Evolutionary conservation across 345 rosid genomes (phyloP), one percentile per base, ranked within the genome.

Genomic region (Bruguiera gymnorhiza): DNA sequence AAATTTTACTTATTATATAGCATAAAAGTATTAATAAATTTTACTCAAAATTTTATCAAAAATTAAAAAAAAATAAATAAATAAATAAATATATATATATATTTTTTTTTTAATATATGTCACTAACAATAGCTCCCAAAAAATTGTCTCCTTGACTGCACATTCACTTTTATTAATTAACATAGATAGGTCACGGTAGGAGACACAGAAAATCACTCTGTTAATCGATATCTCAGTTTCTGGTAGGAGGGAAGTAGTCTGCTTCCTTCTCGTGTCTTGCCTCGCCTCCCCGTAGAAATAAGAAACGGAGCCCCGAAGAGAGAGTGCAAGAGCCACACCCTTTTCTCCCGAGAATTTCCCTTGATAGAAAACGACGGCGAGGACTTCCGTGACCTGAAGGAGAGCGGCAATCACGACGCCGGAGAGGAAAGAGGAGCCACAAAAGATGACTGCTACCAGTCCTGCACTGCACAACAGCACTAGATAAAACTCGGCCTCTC

Each of bases 301-400:
- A 8, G 97, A 88, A 63, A 66, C 51, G 55, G 87, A 89, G 6
- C 90, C 93, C 93, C 95, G 88, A 0, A 88, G 85, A 2, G 95
- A 85, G 19, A 88, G 88, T 13, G 76, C 88, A 21, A 90, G 95
- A 39, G 97, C 74, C 51, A 90, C 84, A 0, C 86, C 93, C 37
- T 88, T 92, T 67, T 88, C 96, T 13, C 71, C 80, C 59, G 74
- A 78, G 75, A 93, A 93, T 20, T 76, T 88, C 68, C 88, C 95
- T 15, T 78, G 66, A 78, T 36, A 92, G 83, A 87, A 84, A 37
- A 88, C 43, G 2, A 92, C 95, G 0, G 90, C 93, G 1, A 92
- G 80, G 52, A 86, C 63, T 80, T 90, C 91, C 18, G 86, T 87
- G 15, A 83, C 72, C 0, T 96, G 95, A 48, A 87, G 79, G 2